phyloP scores from a whole-genome alignment of 371 early-diverging fungal genomes.

The Mucor piriformis region DNA sequence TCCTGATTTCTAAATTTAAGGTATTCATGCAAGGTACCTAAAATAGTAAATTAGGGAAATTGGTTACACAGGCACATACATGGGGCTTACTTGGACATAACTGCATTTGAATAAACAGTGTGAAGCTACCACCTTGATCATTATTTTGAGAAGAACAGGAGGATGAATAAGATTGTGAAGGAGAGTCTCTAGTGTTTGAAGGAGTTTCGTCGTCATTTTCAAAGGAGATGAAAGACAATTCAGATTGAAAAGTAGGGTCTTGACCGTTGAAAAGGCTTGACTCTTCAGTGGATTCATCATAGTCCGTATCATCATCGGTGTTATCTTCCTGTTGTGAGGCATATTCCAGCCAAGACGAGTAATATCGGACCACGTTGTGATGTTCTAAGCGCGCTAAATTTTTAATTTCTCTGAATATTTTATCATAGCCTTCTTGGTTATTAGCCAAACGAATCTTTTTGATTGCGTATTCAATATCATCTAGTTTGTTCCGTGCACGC shows the following conservation, averaged over 20 bases:
- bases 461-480: conserved; percentile 88
- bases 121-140: conserved; percentile 40
- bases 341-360: conserved; percentile 92
- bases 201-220: not conserved
- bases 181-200: not conserved
- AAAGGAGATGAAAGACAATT: conserved; percentile 17
- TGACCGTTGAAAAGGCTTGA: conserved; percentile 17
- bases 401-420: conserved; percentile 91
- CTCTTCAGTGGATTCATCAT: conserved; percentile 14
- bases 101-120: conserved; percentile 87
- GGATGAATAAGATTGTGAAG: no score
- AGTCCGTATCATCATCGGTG: not conserved
- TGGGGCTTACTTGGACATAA: conserved; percentile 77
- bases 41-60: not conserved
- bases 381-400: conserved; percentile 86
- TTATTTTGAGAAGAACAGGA: not conserved
- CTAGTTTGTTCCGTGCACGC: conserved; percentile 74
- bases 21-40: conserved; percentile 52
- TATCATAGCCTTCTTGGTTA: conserved; percentile 46
- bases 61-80: not conserved
- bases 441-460: conserved; percentile 71
- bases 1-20: conserved; percentile 36
- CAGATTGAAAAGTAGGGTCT: conserved; percentile 22
- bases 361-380: conserved; percentile 91
- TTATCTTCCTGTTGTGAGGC: conserved; percentile 8